Evolutionary conservation across 345 rosid genomes (phyloP).

Genomic region (Iberis pinnata): DNA sequence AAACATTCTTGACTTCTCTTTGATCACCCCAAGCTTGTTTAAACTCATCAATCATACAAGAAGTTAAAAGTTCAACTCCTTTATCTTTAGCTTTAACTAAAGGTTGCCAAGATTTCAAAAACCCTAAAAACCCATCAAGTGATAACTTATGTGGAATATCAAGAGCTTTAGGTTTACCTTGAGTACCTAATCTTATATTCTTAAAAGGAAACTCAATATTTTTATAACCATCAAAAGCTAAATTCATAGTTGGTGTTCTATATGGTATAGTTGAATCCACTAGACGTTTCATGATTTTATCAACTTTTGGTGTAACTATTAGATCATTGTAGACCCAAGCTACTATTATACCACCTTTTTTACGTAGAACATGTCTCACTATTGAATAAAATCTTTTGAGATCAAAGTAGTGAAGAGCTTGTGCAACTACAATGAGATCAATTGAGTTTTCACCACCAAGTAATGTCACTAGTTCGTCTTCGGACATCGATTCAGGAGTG

Average conservation of each 20-base stretch:
- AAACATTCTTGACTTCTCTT: slow-evolving; percentile 31
- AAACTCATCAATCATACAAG: slow-evolving; percentile 30
- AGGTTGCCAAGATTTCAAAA: slow-evolving; percentile 45
- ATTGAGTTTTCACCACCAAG: slow-evolving; percentile 31
- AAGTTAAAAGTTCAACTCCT: slow-evolving; percentile 49
- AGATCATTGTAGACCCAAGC: slow-evolving; percentile 45
- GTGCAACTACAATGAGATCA: slow-evolving; percentile 41
- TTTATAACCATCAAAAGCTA: slow-evolving; percentile 36
- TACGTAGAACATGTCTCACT: slow-evolving; percentile 40
- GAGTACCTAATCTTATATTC: slow-evolving; percentile 40
- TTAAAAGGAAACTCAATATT: slow-evolving; percentile 55
- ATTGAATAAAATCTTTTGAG: slow-evolving; percentile 43
- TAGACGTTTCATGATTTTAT: slow-evolving; percentile 33
- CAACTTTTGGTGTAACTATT: slow-evolving; percentile 36
- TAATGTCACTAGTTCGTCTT: slow-evolving; percentile 18
- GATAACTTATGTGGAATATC: slow-evolving; percentile 44
- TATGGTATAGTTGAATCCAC: slow-evolving; percentile 40
- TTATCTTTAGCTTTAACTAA: slow-evolving; percentile 38
- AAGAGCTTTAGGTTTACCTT: slow-evolving; percentile 43
- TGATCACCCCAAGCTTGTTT: slow-evolving; percentile 51
- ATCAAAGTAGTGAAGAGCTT: slow-evolving; percentile 54
- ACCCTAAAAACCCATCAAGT: slow-evolving; percentile 37
- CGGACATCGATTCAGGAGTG: slow-evolving; percentile 29
- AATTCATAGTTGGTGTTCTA: slow-evolving; percentile 26
- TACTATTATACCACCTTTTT: slow-evolving; percentile 45